These are phyloP conservation scores for Lyophyllum decastes DNA, from an alignment of 768 basidiomycete genomes.

Conservation along the genomic window DNA sequence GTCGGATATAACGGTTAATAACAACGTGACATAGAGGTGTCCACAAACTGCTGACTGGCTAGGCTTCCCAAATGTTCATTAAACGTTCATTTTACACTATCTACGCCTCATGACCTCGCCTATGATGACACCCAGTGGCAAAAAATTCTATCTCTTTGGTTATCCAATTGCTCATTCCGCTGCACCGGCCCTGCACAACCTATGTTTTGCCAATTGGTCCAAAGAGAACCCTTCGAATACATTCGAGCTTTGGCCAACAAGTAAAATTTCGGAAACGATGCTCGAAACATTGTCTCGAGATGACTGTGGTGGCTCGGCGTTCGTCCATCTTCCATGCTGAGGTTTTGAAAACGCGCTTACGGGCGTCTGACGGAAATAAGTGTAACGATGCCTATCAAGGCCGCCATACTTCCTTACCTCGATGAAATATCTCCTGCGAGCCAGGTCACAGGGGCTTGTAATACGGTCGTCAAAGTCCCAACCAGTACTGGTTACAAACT, in stretches of 20 bases:
- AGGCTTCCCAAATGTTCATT: not conserved
- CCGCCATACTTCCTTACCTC: slow-evolving; percentile 31
- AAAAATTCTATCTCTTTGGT: slow-evolving; percentile 31
- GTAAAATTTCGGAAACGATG: slow-evolving; percentile 31
- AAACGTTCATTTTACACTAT: not conserved
- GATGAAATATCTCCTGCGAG: slow-evolving; percentile 34
- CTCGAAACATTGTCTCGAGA: slow-evolving; percentile 21
- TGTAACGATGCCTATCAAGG: slow-evolving; percentile 39
- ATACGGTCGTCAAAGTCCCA: slow-evolving; percentile 37
- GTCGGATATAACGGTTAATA: not conserved
- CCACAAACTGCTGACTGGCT: too few species aligned
- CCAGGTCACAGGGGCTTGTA: slow-evolving; percentile 30
- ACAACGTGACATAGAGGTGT: too few species aligned
- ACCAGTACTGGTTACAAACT: slow-evolving; percentile 25
- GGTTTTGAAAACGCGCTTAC: not conserved
- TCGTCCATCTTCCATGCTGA: slow-evolving; percentile 11
- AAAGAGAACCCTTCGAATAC: slow-evolving; percentile 16
- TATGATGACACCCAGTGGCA: slow-evolving; percentile 2
- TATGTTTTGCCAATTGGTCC: slow-evolving; percentile 26
- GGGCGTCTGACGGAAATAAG: slow-evolving; percentile 10
- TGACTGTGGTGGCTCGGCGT: slow-evolving; percentile 36
- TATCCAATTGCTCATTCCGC: slow-evolving; percentile 37
- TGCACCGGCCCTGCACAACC: slow-evolving; percentile 32
- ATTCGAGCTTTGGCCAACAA: slow-evolving; percentile 32
- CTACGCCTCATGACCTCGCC: not conserved